Conservation (phyloP, 768 basidiomycete species). For the Collybia mongolica region DNA sequence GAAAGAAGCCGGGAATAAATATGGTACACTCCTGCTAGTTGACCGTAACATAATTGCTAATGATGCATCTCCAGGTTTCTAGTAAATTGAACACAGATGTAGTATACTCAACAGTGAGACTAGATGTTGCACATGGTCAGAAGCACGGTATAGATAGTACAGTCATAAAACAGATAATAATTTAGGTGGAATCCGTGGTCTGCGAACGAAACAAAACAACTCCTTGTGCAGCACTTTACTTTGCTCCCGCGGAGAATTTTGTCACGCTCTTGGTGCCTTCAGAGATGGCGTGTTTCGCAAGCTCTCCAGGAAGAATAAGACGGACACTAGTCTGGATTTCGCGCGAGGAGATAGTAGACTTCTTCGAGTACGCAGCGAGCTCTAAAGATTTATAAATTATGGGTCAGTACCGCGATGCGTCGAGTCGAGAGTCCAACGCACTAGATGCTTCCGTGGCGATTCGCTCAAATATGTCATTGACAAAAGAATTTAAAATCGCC, state of each 20-base stretch:
- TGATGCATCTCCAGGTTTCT: background rate
- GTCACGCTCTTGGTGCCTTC: slow-evolving; percentile 46
- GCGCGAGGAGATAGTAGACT: slow-evolving; percentile 88
- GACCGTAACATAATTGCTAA: background rate
- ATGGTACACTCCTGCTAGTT: slow-evolving; percentile 48
- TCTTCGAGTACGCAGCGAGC: slow-evolving; percentile 85
- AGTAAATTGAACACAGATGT: background rate
- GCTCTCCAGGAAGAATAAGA: slow-evolving; percentile 81
- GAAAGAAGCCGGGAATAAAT: slow-evolving; percentile 91
- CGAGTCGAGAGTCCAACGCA: slow-evolving; percentile 27
- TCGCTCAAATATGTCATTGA: slow-evolving; percentile 83
- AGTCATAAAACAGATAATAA: too few species aligned
- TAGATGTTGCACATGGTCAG: too few species aligned
- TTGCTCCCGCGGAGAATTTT: slow-evolving; percentile 55
- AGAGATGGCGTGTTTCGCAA: slow-evolving; percentile 87
- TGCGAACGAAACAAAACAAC: too few species aligned
- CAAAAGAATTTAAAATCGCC: slow-evolving; percentile 82
- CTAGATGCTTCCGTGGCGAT: slow-evolving; percentile 75
- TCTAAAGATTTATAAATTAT: slow-evolving; percentile 32
- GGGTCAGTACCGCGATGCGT: too few species aligned
- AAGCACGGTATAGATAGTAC: too few species aligned
- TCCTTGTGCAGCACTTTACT: slow-evolving; percentile 21
- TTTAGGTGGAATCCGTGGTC: too few species aligned
- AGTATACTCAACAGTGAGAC: background rate
- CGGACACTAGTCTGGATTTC: slow-evolving; percentile 87